phyloP scores from a whole-genome alignment of 495 filamentous ascomycete species.

The Aspergillus cavernicola region DNA sequence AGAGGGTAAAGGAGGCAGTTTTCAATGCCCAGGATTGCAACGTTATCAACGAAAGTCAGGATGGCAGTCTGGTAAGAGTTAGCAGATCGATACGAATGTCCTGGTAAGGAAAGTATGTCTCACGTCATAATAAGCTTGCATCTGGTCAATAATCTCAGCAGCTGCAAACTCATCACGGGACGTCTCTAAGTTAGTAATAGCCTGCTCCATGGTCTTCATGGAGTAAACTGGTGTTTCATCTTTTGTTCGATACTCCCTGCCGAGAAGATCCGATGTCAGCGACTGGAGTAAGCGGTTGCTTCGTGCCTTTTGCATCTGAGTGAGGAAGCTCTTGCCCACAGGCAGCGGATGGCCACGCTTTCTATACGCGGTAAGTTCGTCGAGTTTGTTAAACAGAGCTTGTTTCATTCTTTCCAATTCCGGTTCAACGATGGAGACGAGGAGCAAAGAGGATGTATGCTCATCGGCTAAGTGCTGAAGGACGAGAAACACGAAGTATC shows the following conservation, averaged over 20 bases:
- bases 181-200: background rate
- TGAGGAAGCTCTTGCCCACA: slow-evolving; percentile 35
- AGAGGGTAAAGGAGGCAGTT: slow-evolving; percentile 47
- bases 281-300: slow-evolving; percentile 10
- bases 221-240: background rate
- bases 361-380: slow-evolving; percentile 38
- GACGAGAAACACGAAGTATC: slow-evolving; percentile 27
- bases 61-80: slow-evolving; percentile 48
- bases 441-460: slow-evolving; percentile 26
- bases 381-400: slow-evolving; percentile 34
- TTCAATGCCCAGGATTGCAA: slow-evolving; percentile 57
- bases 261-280: background rate
- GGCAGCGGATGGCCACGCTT: slow-evolving; percentile 44
- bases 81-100: too few species aligned
- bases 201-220: background rate
- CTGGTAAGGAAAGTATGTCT: background rate
- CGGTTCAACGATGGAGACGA: slow-evolving; percentile 22
- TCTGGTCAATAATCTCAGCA: slow-evolving; percentile 28
- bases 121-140: slow-evolving; percentile 38
- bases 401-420: slow-evolving; percentile 29
- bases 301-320: slow-evolving; percentile 24
- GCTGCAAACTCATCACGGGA: slow-evolving; percentile 17
- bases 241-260: background rate
- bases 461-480: slow-evolving; percentile 26
- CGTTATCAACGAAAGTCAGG: slow-evolving; percentile 59